Base-by-base conservation (phyloP, 1,139 yeast genomes). In the Yamadazyma friedrichii region DNA sequence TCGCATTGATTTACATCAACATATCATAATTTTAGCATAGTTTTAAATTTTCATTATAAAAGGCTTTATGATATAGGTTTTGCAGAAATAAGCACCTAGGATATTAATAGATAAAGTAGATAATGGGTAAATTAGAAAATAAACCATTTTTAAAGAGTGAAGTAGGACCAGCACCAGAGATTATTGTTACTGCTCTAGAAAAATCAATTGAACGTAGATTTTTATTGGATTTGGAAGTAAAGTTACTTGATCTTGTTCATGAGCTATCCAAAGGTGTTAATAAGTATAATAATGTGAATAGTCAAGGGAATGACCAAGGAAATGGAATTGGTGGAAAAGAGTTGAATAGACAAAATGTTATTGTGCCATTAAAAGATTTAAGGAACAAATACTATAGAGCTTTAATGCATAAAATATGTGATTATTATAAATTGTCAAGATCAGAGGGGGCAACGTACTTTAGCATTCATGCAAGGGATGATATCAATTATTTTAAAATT, bases 391-490 rank as follows among this genome's bases (percentile, higher is more conserved):
- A 81, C 56, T 82, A 79, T 50, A 62, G 91, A 48, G 62, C 84
- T 31, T 60, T 84, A 41, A 73, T 84, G 1, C 89, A 84, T 57
- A 85, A 84, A 47, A 62, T 83, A 26, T 86, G 89, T 12, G 84
- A 81, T 31, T 82, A 82, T 56, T 83, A 84, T 54, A 27, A 34
- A 15, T 26, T 34, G 11, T 30, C 26, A 9, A 22, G 35, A 33
- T 33, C 35, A 15, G 35, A 33, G 10, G 25, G 28, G 12, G 5
- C 12, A 3, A 33, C n/a, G 11, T 33, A 33, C 10, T 33, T 33
- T 22, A 33, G 28, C 15, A 22, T 33, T 33, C 35, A 33, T 22
- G 27, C 35, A 2, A 20, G 28, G 22, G 35, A 33, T 5, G 35
- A 17, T 9, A 33, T 33, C 11, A 15, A 22, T 6, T 33, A 33